Base-by-base conservation (phyloP, 257 asterid genomes). In the Schizonepeta tenuifolia region DNA sequence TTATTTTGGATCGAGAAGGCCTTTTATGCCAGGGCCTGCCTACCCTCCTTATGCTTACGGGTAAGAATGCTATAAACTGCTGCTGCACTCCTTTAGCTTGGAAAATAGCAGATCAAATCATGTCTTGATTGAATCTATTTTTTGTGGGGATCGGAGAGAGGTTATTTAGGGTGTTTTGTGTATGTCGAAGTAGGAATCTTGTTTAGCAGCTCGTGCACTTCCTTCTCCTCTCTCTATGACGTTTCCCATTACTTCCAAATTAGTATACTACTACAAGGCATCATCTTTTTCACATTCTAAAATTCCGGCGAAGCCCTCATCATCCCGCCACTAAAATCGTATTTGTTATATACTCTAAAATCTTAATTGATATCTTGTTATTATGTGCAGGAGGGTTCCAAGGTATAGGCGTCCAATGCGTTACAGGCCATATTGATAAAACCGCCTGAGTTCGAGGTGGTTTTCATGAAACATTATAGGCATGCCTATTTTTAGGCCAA, bases 361-460 rank as follows among this genome's bases (percentile, higher is more conserved):
- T 55, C 17, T 55, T 9, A 24, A 55, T 22, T 55, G 9, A 24
- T 24, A 55, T 55, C 15, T 53, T 17, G 12, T 28, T 28, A 28
- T 28, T 28, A 1, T 57, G 10, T 81, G 83, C 82, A 86, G 90
- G 82, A 83, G 90, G 85, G 79, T 81, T 67, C 90, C 90, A 4
- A 80, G 90, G 81, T 79, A 65, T 38, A 83, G 90, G 83, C 88
- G 90, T 41, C 85, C 88, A 12, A 81, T 75, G 77, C 85, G 85
- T 70, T 83, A 86, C 81, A 81, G 86, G 75, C 88, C 90, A 6
- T 86, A 86, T 31, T 86, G 78, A 81, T 55, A 20, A 7, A 2
- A 49, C 20, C 1, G 10, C 54, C 54, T 12, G 3, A n/a, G 56
- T 17, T 47, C 1, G 33, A 21, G 21, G 33, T 21, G 1, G 8